phyloP scores from a whole-genome alignment of 495 filamentous ascomycete genomes.

The Penicillium lividum region DNA sequence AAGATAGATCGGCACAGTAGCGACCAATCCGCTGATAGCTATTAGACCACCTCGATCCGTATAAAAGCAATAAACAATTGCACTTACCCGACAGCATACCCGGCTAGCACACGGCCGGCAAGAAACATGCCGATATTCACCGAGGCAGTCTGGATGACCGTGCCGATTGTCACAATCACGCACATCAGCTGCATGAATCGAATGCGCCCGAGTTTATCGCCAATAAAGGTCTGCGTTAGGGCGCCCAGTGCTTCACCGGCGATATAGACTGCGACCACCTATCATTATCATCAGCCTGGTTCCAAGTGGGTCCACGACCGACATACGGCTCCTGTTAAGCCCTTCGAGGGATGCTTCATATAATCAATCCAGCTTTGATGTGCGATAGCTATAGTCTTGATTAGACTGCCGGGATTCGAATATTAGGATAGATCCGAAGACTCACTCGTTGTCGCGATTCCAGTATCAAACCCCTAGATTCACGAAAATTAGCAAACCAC shows the following conservation, averaged over 20 bases:
- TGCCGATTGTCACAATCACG: conserved; percentile 57
- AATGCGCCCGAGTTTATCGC: conserved; percentile 57
- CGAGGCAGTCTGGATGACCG: conserved; percentile 55
- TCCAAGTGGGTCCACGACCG: not conserved
- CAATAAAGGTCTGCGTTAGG: conserved; percentile 53
- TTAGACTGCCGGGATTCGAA: not conserved
- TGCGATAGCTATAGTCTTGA: conserved; percentile 48
- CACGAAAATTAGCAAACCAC: not conserved
- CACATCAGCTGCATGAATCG: conserved; percentile 61
- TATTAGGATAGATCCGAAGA: conserved; percentile 3
- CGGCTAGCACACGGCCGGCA: conserved; percentile 56
- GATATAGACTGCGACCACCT: conserved; percentile 61
- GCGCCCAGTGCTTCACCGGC: conserved; percentile 59
- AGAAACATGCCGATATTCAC: conserved; percentile 63
- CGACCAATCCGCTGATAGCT: conserved; percentile 48
- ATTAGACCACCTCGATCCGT: not conserved
- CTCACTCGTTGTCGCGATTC: conserved; percentile 61
- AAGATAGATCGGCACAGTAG: conserved; percentile 60
- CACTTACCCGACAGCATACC: conserved; percentile 54
- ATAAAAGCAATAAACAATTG: not conserved
- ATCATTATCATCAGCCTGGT: conserved; percentile 1
- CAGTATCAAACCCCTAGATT: conserved; percentile 57
- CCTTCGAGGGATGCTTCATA: conserved; percentile 56
- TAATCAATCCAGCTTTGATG: conserved; percentile 62
- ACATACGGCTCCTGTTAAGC: conserved; percentile 57